Evolutionary conservation across 1,284 basidiomycete species (phyloP), one percentile per base, ranked within the genome.

Genomic region (Puccinia horiana): DNA sequence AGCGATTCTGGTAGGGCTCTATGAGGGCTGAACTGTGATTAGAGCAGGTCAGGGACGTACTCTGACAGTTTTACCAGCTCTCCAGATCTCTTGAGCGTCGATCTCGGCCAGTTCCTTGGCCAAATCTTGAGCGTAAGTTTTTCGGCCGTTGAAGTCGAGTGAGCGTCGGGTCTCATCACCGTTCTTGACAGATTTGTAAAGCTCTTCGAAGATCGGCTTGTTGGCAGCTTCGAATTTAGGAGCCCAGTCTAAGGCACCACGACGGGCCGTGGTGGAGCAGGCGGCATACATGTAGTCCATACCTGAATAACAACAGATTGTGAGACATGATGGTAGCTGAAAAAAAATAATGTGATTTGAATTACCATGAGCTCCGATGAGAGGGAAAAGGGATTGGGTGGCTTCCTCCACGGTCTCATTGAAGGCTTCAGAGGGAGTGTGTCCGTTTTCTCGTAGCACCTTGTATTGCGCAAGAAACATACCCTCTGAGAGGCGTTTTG

Each of bases 351-450:
- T 8, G 8, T 11, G 32, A 23, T 20, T 32, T 32, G 16, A 9
- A 54, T 42, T 61, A 84, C 94, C 94, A 88, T 97, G 93, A 87
- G 93, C 91, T 86, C 96, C 96, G 86, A 99, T 95, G 87, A 99
- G 89, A 83, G 97, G 96, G 91, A 95, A 98, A 85, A 99, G 92
- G 80, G 95, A 98, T 88, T 98, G 95, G 75, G 97, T 98, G 26
- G 97, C 97, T 90, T 99, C 96, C 89, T 99, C 96, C 83, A 98
- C 95, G 84, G 97, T 99, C 91, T 99, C 96, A 89, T 99, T 99
- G 92, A 99, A 98, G 83, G 95, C 96, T 89, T 99, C 96, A 65
- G 96, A 98, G 83, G 96, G 97, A 23, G 92, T 90, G 91, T 99
- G 96, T 84, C 97, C 97, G 88, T 99, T 99, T 88, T 93, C 94